Percentiles rank a stretch among this genome's conserved stretches.
Evolutionary conservation across 2,329 filamentous ascomycete genomes (phyloP).

Genomic region (Cladobotryum protrusum): DNA sequence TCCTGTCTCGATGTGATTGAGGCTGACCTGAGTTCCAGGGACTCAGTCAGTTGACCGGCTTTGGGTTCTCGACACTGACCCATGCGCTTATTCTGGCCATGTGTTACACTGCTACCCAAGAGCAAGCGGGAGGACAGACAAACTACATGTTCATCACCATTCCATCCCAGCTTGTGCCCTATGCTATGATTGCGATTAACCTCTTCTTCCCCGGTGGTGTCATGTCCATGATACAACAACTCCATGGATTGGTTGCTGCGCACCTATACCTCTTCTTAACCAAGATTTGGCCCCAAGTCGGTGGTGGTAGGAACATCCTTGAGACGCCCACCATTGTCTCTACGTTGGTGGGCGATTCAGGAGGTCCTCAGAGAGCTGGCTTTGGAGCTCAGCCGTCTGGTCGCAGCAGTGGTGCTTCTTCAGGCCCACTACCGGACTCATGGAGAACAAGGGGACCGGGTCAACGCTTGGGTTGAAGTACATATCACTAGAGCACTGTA

Average conservation of each 20-base stretch:
- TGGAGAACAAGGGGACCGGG: slow-evolving; percentile 60
- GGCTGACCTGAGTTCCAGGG: slow-evolving; percentile 19
- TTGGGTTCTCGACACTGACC: slow-evolving; percentile 41
- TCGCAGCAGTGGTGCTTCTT: slow-evolving; percentile 34
- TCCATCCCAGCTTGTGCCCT: slow-evolving; percentile 74
- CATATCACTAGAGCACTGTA: neutral
- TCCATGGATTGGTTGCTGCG: slow-evolving; percentile 76
- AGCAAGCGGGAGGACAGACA: slow-evolving; percentile 69
- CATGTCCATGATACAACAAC: slow-evolving; percentile 52
- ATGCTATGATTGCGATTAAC: slow-evolving; percentile 68
- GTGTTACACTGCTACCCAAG: slow-evolving; percentile 77
- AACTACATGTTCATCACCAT: slow-evolving; percentile 80
- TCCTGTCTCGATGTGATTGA: slow-evolving; percentile 3
- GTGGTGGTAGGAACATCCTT: slow-evolving; percentile 72
- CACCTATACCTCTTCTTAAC: slow-evolving; percentile 89
- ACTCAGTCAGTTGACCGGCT: slow-evolving; percentile 27
- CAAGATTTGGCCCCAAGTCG: slow-evolving; percentile 81
- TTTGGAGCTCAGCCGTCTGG: slow-evolving; percentile 25
- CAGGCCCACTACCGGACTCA: slow-evolving; percentile 52
- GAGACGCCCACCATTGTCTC: slow-evolving; percentile 67
- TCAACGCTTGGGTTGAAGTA: slow-evolving; percentile 51
- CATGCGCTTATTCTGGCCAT: slow-evolving; percentile 71
- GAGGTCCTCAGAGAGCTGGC: neutral
- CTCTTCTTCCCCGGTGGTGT: slow-evolving; percentile 59
- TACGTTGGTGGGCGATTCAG: slow-evolving; percentile 31